Percentiles rank a stretch among this genome's conserved stretches.
phyloP scores from a whole-genome alignment of 495 filamentous ascomycete species.

The Hyphodiscus hymeniophilus region DNA sequence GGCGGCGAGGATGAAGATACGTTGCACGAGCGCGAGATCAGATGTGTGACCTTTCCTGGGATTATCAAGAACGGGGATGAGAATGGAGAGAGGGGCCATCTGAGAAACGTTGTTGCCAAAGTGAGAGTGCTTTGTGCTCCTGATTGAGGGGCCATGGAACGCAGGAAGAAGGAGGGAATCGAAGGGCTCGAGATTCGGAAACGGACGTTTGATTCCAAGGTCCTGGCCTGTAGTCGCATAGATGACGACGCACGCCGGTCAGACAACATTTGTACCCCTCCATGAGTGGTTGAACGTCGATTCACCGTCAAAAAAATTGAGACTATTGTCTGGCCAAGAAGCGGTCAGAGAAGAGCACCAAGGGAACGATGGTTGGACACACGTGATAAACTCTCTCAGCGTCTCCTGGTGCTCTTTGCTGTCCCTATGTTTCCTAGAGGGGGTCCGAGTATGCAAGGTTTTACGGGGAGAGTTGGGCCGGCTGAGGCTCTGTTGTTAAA shows the following conservation, averaged over 20 bases:
- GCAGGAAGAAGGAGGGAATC: background rate
- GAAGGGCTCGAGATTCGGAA: background rate
- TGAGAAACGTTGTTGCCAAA: conserved; percentile 46
- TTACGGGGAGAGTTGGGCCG: too few species aligned
- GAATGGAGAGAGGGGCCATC: conserved; percentile 42
- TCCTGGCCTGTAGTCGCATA: background rate
- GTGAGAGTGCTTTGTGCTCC: conserved; percentile 43
- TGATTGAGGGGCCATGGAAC: conserved; percentile 28
- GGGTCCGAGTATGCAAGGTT: too few species aligned
- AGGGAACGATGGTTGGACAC: too few species aligned
- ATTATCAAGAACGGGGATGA: conserved; percentile 48
- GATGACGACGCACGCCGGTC: background rate
- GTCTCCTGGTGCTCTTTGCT: too few species aligned
- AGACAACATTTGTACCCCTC: background rate
- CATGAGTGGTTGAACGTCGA: background rate
- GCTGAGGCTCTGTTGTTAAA: too few species aligned
- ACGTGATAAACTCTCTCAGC: too few species aligned
- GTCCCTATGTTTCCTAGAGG: too few species aligned
- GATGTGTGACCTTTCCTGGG: conserved; percentile 39
- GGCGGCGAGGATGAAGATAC: conserved; percentile 49
- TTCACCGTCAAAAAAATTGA: background rate
- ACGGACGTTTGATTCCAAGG: background rate
- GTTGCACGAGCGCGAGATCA: conserved; percentile 29
- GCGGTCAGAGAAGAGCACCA: background rate
- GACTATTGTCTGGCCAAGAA: background rate